These are phyloP conservation scores for Plasmodium yoelii DNA, from an alignment of 169 alveolate species.

Conservation along the genomic window DNA sequence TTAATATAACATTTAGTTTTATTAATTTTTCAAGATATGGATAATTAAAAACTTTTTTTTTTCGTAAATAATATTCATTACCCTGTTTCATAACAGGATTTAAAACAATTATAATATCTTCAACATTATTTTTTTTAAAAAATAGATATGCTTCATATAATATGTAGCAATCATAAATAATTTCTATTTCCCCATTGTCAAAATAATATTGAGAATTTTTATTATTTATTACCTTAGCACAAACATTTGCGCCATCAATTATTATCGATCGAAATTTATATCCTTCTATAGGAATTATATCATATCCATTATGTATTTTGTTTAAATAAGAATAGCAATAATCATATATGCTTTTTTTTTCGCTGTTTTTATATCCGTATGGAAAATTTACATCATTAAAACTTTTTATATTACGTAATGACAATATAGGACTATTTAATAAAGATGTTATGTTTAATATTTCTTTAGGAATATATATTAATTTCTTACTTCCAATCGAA, in stretches of 20 bases:
- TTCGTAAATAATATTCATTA: slow-evolving; percentile 49
- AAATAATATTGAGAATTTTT: neutral
- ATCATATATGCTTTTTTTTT: slow-evolving; percentile 38
- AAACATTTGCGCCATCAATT: slow-evolving; percentile 75
- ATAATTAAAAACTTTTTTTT: slow-evolving; percentile 36
- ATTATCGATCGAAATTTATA: slow-evolving; percentile 47
- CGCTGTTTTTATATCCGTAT: slow-evolving; percentile 23
- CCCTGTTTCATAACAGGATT: slow-evolving; percentile 54
- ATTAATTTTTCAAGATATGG: slow-evolving; percentile 38
- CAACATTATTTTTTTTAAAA: slow-evolving; percentile 60
- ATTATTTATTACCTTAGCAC: slow-evolving; percentile 41
- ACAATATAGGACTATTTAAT: slow-evolving; percentile 16
- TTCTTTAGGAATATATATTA: slow-evolving; percentile 36
- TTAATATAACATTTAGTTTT: slow-evolving; percentile 44
- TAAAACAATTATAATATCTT: slow-evolving; percentile 49
- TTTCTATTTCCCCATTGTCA: slow-evolving; percentile 11
- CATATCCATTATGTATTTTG: slow-evolving; percentile 24
- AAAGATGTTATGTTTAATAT: slow-evolving; percentile 32
- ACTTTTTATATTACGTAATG: slow-evolving; percentile 34
- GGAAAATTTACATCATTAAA: slow-evolving; percentile 38
- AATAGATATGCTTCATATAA: slow-evolving; percentile 49
- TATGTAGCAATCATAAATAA: slow-evolving; percentile 34
- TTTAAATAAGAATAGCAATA: slow-evolving; percentile 48
- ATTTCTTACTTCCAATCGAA: neutral
- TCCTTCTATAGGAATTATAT: slow-evolving; percentile 50